Base-by-base conservation (phyloP, 2,329 filamentous ascomycete species). In the Trichoderma gracile region DNA sequence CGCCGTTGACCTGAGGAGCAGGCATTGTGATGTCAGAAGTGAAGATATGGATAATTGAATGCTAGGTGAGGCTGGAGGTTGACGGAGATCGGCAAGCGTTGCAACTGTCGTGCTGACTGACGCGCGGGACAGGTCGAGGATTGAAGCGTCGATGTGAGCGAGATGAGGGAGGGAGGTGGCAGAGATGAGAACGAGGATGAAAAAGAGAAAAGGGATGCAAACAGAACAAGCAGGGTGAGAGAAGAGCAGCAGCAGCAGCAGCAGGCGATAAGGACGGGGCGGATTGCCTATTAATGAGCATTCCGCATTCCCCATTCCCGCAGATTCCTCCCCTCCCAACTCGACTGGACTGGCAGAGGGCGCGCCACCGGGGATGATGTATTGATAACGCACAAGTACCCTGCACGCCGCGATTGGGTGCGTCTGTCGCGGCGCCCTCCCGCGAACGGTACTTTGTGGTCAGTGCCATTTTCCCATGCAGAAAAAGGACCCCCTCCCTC, bases 1-100 rank as follows among this genome's bases (percentile, higher is more conserved):
- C 81, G 72, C 82, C 82, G 71, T 84, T 84, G 65, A 84, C 80
- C 70, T 84, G 81, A 63, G 71, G 69, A 59, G 72, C 71, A 64
- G 76, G 70, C 78, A 79, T 79, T 71, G 65, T 71, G 68, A 68
- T 62, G 50, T 54, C 17, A 17, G 33, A 6, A 8, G 19, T 21
- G 43, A 8, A 19, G n/a, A 15, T 52, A n/a, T 30, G 33, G 33
- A 38, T 38, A 38, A 38, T 14, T 5, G 27, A 23, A 27, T 38
- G 8, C 7, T 63, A 30, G 23, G 59, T 53, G 45, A 46, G 40
- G 42, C 23, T 59, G 55, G 5, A 46, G 45, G 17, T 58, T 53
- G 38, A 40, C 42, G 19, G 50, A n/a, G 46, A 3, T 9, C 33
- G 33, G 33, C 33, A 19, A 21, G 17, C 52, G 49, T 25, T 38